Percentiles rank a stretch among this genome's conserved stretches.
phyloP scores from a whole-genome alignment of 1,139 yeast genomes.

The Nadsonia commutata region DNA sequence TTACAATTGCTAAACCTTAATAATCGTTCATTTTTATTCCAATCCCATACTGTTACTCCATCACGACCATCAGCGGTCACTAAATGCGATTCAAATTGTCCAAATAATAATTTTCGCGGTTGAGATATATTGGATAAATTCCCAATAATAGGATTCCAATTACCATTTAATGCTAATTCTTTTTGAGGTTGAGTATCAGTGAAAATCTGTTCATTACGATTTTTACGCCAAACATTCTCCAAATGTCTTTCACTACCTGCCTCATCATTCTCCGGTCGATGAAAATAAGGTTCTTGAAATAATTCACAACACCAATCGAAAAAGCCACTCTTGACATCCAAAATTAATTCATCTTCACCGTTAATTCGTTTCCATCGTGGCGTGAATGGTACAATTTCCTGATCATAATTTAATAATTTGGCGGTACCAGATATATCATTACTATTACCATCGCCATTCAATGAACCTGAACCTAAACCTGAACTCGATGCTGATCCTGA shows the following conservation, averaged over 20 bases:
- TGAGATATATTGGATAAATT: constrained; percentile 61
- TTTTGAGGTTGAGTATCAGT: constrained; percentile 85
- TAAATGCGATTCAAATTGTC: constrained; percentile 80
- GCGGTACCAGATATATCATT: neutral
- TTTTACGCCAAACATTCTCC: constrained; percentile 75
- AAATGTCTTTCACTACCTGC: constrained; percentile 85
- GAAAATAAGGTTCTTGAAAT: constrained; percentile 94
- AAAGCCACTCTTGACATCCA: constrained; percentile 58
- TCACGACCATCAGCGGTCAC: constrained; percentile 79
- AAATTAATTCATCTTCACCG: constrained; percentile 9
- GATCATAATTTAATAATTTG: constrained; percentile 16
- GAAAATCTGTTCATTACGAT: constrained; percentile 74
- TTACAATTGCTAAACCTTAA: constrained; percentile 70
- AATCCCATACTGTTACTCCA: constrained; percentile 76
- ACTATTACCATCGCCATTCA: neutral
- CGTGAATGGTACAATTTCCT: constrained; percentile 19
- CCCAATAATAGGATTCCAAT: constrained; percentile 61
- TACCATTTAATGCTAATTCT: constrained; percentile 66
- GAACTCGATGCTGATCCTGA: no score
- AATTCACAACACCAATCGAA: constrained; percentile 83
- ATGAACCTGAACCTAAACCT: no score
- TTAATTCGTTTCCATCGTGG: constrained; percentile 16
- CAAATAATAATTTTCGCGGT: constrained; percentile 63
- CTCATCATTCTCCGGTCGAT: constrained; percentile 72
- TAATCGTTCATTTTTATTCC: constrained; percentile 46